Evolutionary conservation across 306 rosid species (phyloP).

Genomic region (Vigna mungo): DNA sequence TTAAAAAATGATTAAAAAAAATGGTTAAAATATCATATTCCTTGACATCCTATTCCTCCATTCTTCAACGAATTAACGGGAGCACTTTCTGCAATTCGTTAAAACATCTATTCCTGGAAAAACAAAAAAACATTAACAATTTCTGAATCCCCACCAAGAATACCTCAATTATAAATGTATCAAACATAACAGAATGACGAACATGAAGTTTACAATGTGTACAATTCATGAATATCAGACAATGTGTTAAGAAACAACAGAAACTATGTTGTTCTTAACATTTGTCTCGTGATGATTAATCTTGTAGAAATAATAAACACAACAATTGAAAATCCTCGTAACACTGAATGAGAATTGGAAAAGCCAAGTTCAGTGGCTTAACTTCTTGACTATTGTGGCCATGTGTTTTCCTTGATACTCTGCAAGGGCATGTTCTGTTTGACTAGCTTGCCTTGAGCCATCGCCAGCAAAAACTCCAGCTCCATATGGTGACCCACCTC

Average conservation of each 20-base stretch:
- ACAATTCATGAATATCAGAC: not conserved
- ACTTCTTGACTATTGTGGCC: constrained; percentile 69
- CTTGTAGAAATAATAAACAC: constrained; percentile 35
- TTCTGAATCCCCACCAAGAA: not conserved
- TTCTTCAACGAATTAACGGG: not conserved
- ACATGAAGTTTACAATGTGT: constrained; percentile 38
- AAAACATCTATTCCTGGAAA: not conserved
- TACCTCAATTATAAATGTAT: not conserved
- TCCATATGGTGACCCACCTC: constrained; percentile 87
- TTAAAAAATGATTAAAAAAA: too few relatives aligned
- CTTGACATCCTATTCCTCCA: too few relatives aligned
- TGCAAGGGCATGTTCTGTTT: constrained; percentile 69
- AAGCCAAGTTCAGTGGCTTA: constrained; percentile 42
- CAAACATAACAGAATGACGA: constrained; percentile 5
- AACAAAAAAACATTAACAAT: not conserved
- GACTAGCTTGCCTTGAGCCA: constrained; percentile 69
- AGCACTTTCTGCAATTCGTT: constrained; percentile 12
- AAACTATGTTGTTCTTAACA: too few relatives aligned
- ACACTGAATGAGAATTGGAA: constrained; percentile 12
- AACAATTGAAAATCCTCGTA: constrained; percentile 37
- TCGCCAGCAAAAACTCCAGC: constrained; percentile 78
- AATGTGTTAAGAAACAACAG: too few relatives aligned
- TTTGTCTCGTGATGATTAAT: not conserved
- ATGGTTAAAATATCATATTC: too few relatives aligned
- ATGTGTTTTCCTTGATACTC: constrained; percentile 81